phyloP scores from a whole-genome alignment of 1,139 yeast genomes.

The Debaryomyces udenii region DNA sequence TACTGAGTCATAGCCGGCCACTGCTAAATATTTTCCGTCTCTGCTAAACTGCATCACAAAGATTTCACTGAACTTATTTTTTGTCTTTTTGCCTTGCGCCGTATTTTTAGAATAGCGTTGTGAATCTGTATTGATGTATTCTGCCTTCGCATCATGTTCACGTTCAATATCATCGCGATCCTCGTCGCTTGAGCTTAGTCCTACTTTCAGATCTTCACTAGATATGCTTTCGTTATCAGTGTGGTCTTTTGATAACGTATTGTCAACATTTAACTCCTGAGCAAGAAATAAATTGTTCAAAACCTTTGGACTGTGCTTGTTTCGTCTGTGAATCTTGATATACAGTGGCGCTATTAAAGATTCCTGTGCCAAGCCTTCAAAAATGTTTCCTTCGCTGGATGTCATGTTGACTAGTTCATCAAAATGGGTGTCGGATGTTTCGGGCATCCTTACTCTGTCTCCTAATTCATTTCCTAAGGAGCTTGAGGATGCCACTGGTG shows the following conservation, averaged over 20 bases:
- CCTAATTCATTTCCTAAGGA: not conserved
- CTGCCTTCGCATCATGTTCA: conserved; percentile 1
- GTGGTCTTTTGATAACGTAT: conserved; percentile 8
- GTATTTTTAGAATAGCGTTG: conserved; percentile 6
- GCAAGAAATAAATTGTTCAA: conserved; percentile 71
- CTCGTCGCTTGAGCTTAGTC: conserved; percentile 8
- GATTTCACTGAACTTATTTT: conserved; percentile 46
- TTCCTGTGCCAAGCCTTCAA: conserved; percentile 40
- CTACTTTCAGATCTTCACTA: conserved; percentile 3
- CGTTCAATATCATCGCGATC: conserved; percentile 4
- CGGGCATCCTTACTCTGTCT: not conserved
- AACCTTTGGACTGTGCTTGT: conserved; percentile 45
- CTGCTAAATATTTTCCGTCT: conserved; percentile 83
- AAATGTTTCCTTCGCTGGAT: conserved; percentile 11
- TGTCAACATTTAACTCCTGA: conserved; percentile 60
- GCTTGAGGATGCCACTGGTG: conserved; percentile 1
- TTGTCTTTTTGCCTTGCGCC: conserved; percentile 8
- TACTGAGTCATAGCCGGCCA: conserved; percentile 75
- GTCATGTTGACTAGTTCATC: not conserved
- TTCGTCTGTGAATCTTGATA: conserved; percentile 49
- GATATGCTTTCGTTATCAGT: conserved; percentile 15
- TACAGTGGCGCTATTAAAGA: conserved; percentile 56
- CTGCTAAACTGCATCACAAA: conserved; percentile 74
- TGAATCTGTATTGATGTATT: not conserved
- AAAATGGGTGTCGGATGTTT: not conserved